Conservation (phyloP, 306 rosid species). For the Casuarina glauca region DNA sequence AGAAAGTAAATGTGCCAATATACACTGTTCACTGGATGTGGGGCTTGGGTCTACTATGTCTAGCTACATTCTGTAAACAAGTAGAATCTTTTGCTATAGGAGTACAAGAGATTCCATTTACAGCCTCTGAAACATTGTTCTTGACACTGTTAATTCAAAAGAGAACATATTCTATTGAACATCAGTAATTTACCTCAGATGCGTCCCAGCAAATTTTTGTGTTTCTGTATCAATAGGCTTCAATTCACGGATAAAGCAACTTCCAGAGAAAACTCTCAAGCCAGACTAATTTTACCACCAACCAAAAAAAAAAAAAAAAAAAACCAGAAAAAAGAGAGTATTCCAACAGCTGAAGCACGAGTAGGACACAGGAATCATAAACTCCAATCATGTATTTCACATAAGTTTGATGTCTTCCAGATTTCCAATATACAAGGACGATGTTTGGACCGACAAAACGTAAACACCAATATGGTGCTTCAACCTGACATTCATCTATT, state of each 20-base stretch:
- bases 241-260: background rate
- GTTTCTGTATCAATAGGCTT: background rate
- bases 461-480: background rate
- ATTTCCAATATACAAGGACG: background rate
- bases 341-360: background rate
- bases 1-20: too few species aligned
- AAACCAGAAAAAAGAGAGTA: background rate
- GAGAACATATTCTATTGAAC: too few species aligned
- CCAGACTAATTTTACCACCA: background rate
- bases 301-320: too few species aligned
- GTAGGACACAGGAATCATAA: background rate
- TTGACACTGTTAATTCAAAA: too few species aligned
- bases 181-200: too few species aligned
- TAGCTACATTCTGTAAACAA: too few species aligned
- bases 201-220: background rate
- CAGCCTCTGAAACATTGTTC: too few species aligned
- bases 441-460: background rate
- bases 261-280: background rate
- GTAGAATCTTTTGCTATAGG: too few species aligned
- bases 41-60: too few species aligned
- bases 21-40: too few species aligned
- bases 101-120: too few species aligned
- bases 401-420: background rate
- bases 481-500: background rate
- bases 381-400: background rate